Conservation (phyloP, 139 green algal species). For the Axilococcus clingmanii region DNA sequence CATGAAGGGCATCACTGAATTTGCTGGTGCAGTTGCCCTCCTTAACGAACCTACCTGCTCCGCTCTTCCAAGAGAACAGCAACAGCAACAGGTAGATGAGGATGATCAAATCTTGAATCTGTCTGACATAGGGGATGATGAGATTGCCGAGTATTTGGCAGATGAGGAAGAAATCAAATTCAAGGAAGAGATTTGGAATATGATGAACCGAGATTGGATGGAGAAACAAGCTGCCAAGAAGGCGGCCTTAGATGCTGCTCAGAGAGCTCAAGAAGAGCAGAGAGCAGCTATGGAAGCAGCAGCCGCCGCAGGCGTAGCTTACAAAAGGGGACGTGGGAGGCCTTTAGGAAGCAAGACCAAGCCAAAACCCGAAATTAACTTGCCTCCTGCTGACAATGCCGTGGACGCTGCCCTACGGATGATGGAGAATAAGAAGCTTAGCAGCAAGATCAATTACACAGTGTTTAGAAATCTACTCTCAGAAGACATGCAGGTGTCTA, state of each 20-base stretch:
- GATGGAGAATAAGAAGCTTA: constrained; percentile 58
- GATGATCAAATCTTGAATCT: constrained; percentile 15
- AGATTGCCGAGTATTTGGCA: constrained; percentile 24
- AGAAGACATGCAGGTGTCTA: constrained; percentile 9
- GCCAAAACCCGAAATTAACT: constrained; percentile 10
- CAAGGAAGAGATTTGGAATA: constrained; percentile 40
- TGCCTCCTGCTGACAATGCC: constrained; percentile 26
- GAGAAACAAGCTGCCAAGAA: constrained; percentile 30
- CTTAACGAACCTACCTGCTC: not conserved
- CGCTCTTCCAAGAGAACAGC: constrained; percentile 3
- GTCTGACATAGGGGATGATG: constrained; percentile 24
- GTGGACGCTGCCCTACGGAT: constrained; percentile 43
- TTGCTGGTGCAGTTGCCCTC: not conserved
- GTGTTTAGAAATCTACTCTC: constrained; percentile 57
- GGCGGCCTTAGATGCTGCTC: constrained; percentile 20
- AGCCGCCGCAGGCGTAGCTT: constrained; percentile 22
- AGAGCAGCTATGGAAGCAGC: constrained; percentile 18
- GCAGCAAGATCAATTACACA: constrained; percentile 83
- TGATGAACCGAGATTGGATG: constrained; percentile 39
- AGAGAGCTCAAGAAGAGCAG: constrained; percentile 14
- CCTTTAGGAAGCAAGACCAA: constrained; percentile 30
- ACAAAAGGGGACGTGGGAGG: constrained; percentile 32
- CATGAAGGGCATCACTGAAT: not conserved
- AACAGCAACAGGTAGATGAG: constrained; percentile 13
- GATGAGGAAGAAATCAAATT: constrained; percentile 19